phyloP scores from a whole-genome alignment of 2,329 filamentous ascomycete genomes.

The Diaporthe sp. region DNA sequence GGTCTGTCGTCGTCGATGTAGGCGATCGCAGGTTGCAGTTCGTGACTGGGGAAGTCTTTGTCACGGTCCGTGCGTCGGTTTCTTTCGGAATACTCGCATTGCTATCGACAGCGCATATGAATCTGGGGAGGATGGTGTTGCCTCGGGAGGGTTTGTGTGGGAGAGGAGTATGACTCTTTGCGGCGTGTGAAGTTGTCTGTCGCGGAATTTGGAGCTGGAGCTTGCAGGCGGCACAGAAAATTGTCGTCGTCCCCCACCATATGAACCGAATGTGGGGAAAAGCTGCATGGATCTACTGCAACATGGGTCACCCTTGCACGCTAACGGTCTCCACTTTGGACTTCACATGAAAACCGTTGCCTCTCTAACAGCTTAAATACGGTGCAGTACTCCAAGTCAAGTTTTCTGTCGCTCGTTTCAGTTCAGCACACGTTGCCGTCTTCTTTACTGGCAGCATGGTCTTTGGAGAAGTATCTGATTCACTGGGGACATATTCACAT shows the following conservation, averaged over 20 bases:
- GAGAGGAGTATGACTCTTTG: slow-evolving; percentile 33
- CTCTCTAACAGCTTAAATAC: background rate
- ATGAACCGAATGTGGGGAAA: slow-evolving; percentile 18
- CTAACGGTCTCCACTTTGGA: background rate
- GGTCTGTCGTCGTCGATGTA: background rate
- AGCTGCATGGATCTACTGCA: slow-evolving; percentile 12
- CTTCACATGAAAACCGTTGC: slow-evolving; percentile 15
- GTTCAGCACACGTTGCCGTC: background rate
- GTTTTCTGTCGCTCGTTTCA: too few relatives aligned
- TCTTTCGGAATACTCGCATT: slow-evolving; percentile 26
- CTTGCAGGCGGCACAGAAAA: slow-evolving; percentile 31
- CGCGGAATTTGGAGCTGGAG: slow-evolving; percentile 30
- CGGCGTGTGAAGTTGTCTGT: slow-evolving; percentile 2
- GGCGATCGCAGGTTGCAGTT: background rate
- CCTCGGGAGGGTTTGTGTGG: background rate
- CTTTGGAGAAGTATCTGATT: background rate
- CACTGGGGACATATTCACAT: background rate
- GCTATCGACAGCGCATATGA: slow-evolving; percentile 21
- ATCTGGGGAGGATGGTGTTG: background rate
- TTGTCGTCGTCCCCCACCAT: slow-evolving; percentile 37
- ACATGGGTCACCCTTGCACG: background rate
- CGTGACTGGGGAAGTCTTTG: background rate
- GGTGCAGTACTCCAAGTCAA: background rate
- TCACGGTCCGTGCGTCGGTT: slow-evolving; percentile 23
- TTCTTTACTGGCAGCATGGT: background rate